These are phyloP conservation scores for Fusarium domesticum DNA, from an alignment of 2,329 filamentous ascomycete species.

Conservation along the genomic window DNA sequence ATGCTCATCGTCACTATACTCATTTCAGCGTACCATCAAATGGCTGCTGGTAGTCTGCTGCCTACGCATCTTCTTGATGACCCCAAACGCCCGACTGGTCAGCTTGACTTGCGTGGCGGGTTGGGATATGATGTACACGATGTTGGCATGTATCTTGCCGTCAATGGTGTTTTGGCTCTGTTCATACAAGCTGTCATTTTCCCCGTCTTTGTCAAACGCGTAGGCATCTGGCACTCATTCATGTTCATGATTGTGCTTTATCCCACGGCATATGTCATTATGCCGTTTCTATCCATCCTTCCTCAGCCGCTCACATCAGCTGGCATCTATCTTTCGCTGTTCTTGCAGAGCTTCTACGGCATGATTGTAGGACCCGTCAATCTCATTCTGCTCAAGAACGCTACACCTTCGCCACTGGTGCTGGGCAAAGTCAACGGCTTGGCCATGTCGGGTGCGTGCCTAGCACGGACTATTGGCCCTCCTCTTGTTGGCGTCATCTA, in stretches of 20 bases:
- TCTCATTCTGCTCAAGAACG: slow-evolving; percentile 70
- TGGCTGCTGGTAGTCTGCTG: slow-evolving; percentile 43
- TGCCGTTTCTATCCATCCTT: slow-evolving; percentile 64
- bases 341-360: slow-evolving; percentile 64
- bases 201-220: slow-evolving; percentile 57
- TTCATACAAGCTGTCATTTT: slow-evolving; percentile 71
- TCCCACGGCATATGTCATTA: slow-evolving; percentile 64
- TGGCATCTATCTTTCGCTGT: slow-evolving; percentile 64
- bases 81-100: slow-evolving; percentile 17
- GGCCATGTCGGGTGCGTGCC: slow-evolving; percentile 68
- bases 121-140: slow-evolving; percentile 63
- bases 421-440: slow-evolving; percentile 71
- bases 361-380: slow-evolving; percentile 67
- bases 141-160: slow-evolving; percentile 65
- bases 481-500: slow-evolving; percentile 68
- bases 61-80: slow-evolving; percentile 43
- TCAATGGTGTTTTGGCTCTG: slow-evolving; percentile 69
- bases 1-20: slow-evolving; percentile 40
- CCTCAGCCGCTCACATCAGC: slow-evolving; percentile 51
- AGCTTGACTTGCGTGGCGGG: slow-evolving; percentile 53
- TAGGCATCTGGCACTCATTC: slow-evolving; percentile 68
- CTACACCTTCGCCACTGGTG: slow-evolving; percentile 58
- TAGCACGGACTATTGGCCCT: slow-evolving; percentile 66
- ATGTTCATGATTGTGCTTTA: slow-evolving; percentile 63
- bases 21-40: slow-evolving; percentile 45